Evolutionary conservation across 2,329 filamentous ascomycete species (phyloP).

Genomic region (Apiospora aurea): DNA sequence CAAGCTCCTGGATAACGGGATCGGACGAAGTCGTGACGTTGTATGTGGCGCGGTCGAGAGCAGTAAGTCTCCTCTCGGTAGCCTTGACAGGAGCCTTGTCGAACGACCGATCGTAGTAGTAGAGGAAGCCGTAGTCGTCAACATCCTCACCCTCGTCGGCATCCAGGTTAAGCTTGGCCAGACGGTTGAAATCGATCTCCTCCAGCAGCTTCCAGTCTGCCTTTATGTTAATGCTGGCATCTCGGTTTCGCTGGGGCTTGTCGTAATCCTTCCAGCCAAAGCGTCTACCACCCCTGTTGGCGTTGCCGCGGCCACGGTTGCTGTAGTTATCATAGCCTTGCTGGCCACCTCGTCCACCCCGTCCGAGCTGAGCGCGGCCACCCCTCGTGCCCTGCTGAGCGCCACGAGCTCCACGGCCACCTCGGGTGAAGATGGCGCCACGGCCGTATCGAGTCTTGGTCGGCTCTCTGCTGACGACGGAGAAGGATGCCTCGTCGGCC

Average conservation of each 20-base stretch:
- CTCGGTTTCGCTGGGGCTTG: constrained; percentile 95
- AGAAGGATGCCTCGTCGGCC: constrained; percentile 91
- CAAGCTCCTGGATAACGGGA: constrained; percentile 94
- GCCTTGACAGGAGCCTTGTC: constrained; percentile 94
- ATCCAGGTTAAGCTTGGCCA: constrained; percentile 95
- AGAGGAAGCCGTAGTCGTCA: constrained; percentile 94
- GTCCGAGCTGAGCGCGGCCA: constrained; percentile 69
- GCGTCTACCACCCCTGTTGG: constrained; percentile 78
- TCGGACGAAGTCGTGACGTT: constrained; percentile 97
- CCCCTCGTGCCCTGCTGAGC: constrained; percentile 70
- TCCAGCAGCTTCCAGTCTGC: constrained; percentile 94
- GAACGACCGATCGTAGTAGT: constrained; percentile 96
- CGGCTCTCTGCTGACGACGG: constrained; percentile 93
- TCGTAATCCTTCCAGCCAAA: constrained; percentile 99
- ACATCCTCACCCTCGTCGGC: constrained; percentile 94
- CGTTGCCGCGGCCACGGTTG: constrained; percentile 72
- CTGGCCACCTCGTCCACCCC: constrained; percentile 72
- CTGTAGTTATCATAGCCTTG: constrained; percentile 73
- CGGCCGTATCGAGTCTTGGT: constrained; percentile 88
- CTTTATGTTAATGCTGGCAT: constrained; percentile 95
- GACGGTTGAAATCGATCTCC: constrained; percentile 97
- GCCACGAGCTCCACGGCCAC: constrained; percentile 80
- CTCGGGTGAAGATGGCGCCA: constrained; percentile 88
- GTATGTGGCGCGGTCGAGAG: constrained; percentile 94
- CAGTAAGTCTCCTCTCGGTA: constrained; percentile 83